Percentiles rank a stretch among this genome's conserved stretches.
phyloP scores from a whole-genome alignment of 148 eudicot genomes.

The Chenopodium quinoa region DNA sequence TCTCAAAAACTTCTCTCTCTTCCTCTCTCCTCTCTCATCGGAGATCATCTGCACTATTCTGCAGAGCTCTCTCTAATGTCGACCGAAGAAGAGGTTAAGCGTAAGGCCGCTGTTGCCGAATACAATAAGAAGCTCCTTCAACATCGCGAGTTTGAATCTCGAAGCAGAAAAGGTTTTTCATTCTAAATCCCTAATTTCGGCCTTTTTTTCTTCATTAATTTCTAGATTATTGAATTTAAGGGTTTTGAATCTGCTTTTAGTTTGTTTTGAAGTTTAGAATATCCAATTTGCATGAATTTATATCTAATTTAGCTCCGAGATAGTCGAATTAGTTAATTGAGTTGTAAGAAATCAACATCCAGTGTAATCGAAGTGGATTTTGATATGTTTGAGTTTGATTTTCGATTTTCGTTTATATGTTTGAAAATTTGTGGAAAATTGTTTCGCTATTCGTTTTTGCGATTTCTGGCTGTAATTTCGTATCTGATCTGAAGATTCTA shows the following conservation, averaged over 20 bases:
- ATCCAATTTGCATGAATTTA: background rate
- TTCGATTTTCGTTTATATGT: background rate
- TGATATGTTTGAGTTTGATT: background rate
- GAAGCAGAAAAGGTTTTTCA: conserved; percentile 60
- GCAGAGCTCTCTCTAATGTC: conserved; percentile 32
- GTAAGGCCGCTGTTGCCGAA: conserved; percentile 51
- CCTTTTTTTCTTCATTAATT: background rate
- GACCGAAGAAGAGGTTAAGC: conserved; percentile 66
- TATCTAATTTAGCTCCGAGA: no score
- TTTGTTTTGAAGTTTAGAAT: background rate
- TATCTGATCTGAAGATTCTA: background rate
- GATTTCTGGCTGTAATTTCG: background rate
- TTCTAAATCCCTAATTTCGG: conserved; percentile 27
- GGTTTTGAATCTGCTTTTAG: conserved; percentile 14
- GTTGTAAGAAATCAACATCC: background rate
- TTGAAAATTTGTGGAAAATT: background rate
- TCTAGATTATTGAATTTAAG: background rate
- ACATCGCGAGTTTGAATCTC: conserved; percentile 77
- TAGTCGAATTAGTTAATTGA: no score
- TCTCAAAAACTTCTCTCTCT: background rate
- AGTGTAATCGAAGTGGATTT: background rate
- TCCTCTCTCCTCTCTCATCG: conserved; percentile 9
- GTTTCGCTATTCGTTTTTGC: background rate
- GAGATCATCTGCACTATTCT: no score
- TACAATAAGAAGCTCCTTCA: conserved; percentile 73